Evolutionary conservation across 1,284 basidiomycete species (phyloP).

Genomic region (Puccinia polysora): DNA sequence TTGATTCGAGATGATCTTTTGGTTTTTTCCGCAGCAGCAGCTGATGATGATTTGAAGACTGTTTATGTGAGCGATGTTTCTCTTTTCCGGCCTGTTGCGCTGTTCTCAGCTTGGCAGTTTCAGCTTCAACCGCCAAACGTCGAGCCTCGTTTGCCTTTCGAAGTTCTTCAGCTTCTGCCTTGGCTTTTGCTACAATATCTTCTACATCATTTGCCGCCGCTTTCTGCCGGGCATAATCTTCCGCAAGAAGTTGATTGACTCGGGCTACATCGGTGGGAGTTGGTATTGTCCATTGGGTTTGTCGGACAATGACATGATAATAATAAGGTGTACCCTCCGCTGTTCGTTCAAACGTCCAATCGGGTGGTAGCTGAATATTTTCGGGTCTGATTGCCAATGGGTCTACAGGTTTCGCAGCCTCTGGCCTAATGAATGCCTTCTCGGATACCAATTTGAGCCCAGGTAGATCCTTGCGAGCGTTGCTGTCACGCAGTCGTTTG

Average conservation of each 20-base stretch:
- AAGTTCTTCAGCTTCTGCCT: conserved; percentile 55
- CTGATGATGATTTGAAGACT: conserved; percentile 47
- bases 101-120: conserved; percentile 47
- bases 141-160: conserved; percentile 50
- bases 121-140: conserved; percentile 49
- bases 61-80: conserved; percentile 32
- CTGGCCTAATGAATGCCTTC: conserved; percentile 45
- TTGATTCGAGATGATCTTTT: conserved; percentile 53
- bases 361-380: conserved; percentile 43
- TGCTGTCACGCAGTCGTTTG: conserved; percentile 20
- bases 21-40: conserved; percentile 45
- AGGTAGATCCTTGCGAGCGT: conserved; percentile 39
- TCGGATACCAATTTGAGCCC: conserved; percentile 44
- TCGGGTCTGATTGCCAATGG: conserved; percentile 37
- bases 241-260: not conserved
- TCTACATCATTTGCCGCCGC: conserved; percentile 45
- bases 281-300: conserved; percentile 44
- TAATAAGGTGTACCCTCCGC: conserved; percentile 41
- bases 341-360: conserved; percentile 29
- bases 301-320: conserved; percentile 39
- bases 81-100: conserved; percentile 41
- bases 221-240: conserved; percentile 27
- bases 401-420: conserved; percentile 42
- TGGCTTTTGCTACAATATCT: conserved; percentile 54
- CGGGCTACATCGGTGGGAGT: conserved; percentile 8